Evolutionary conservation across 164 flowering plant genomes (phyloP), one percentile per base, ranked within the genome.

Genomic region (Vitis rotundifolia): DNA sequence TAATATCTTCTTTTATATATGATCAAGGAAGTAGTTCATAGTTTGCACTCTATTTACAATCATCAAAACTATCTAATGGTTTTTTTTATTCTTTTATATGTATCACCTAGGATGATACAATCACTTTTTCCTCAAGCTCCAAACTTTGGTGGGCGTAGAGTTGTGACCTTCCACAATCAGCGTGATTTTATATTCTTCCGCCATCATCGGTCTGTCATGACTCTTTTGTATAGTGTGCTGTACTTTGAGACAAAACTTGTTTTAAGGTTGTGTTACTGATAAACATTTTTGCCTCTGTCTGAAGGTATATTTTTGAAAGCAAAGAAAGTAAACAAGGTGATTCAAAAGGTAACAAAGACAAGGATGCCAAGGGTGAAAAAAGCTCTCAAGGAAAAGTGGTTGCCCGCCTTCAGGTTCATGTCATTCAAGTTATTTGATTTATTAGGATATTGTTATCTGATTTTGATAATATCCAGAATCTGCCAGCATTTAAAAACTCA

Each of bases 141-240:
- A 14, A 79, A 92, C 59, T 95, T 95, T 50, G 89, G 85, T 53
- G 98, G 97, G 63, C 88, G 98, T 31, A 75, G 97, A 77, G 97
- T 94, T 73, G 97, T 91, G 51, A 94, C 99, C 29, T 94, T 94
- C 69, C 99, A 94, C 80, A 94, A 92, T 71, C 97, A 94, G 77
- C 85, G 98, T 22, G 99, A 94, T 72, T 92, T 89, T 67, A 90
- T 94, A 76, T 91, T 92, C 82, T 95, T 95, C 75, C 87, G 97
- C 59, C 98, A 95, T 80, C 99, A 92, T 79, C 79, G 98, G 99
- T 94, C 22, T 59, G 88, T 73, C 56, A 12, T 0, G n/a, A 9
- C 11, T 15, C 47, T 28, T 68, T 12, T 26, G 47, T 18, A 60
- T 8, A 7, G 37, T 28, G 44, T 37, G 44, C 44, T 37, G 44